Evolutionary conservation across 164 flowering plant species (phyloP), one percentile per base, ranked within the genome.

Genomic region (Annona cherimola): DNA sequence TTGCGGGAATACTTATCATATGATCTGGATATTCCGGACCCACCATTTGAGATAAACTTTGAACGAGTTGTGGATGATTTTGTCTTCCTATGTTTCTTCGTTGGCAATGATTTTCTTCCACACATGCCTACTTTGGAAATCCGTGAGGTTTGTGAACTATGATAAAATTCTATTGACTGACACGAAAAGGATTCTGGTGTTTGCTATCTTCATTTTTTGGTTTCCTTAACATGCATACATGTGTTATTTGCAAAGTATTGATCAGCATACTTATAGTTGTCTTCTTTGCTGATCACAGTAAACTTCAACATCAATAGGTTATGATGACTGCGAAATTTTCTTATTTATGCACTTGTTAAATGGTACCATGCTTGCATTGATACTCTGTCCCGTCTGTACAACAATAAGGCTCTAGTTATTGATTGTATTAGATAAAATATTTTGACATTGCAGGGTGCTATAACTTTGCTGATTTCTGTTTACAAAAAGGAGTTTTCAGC

Each of bases 51-150:
- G 72, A 82, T 90, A 41, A 84, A 87, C 74, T 88, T 93, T 79
- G 99, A 96, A 69, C 71, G 97, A 45, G 74, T 93, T 70, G 87
- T 96, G 71, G 99, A 96, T 80, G 99, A 96, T 82, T 96, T 96
- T 83, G 96, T 96, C 71, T 96, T 96, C 79, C 63, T 96, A 3
- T 96, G 99, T 79, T 93, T 96, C 77, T 96, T 96, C 82, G 99
- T 96, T 63, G 99, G 99, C 74, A 96, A 96, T 77, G 99, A 96
- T 77, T 96, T 96, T 82, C 97, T 96, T 79, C 99, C 99, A 20
- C 99, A 96, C 74, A 91, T 96, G 99, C 99, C 99, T 1, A 96
- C 99, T n/a, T 72, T 96, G 81, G 99, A 96, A 79, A 96, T 96
- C 55, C 88, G 97, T 57, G 99, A 96, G 99, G 99, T 96, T 81